Evolutionary conservation across 2,329 filamentous ascomycete genomes (phyloP).

Genomic region (Xylariales sp.): DNA sequence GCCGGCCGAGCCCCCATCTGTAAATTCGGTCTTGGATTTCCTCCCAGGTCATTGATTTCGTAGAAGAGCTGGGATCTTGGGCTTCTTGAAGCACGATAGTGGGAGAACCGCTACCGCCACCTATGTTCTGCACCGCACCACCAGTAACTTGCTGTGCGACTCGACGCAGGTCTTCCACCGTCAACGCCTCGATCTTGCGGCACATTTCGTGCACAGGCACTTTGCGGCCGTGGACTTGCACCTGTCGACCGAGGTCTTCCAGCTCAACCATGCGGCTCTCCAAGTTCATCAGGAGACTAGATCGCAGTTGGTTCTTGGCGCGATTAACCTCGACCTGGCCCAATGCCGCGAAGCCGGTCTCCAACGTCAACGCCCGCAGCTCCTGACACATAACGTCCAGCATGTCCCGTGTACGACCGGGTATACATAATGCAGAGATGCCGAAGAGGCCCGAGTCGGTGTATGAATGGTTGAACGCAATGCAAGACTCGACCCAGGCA

Average conservation of each 20-base stretch:
- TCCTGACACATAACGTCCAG: slow-evolving; percentile 94
- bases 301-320: slow-evolving; percentile 94
- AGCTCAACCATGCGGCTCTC: slow-evolving; percentile 96
- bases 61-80: slow-evolving; percentile 63
- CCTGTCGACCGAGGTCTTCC: slow-evolving; percentile 89
- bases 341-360: slow-evolving; percentile 68
- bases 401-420: slow-evolving; percentile 74
- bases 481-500: slow-evolving; percentile 93
- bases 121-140: slow-evolving; percentile 69
- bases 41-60: slow-evolving; percentile 72
- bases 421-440: slow-evolving; percentile 81
- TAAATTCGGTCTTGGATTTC: slow-evolving; percentile 85
- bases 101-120: slow-evolving; percentile 77
- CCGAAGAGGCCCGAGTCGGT: slow-evolving; percentile 94
- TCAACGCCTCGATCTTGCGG: slow-evolving; percentile 74
- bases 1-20: slow-evolving; percentile 73
- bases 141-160: slow-evolving; percentile 77
- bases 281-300: slow-evolving; percentile 90
- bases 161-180: slow-evolving; percentile 71
- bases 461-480: slow-evolving; percentile 97
- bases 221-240: slow-evolving; percentile 94
- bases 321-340: slow-evolving; percentile 75
- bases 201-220: slow-evolving; percentile 94
- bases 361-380: slow-evolving; percentile 70
- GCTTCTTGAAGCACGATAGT: slow-evolving; percentile 95